Evolutionary conservation across 192 early-diverging fungal genomes (phyloP).

Genomic region (Coemansia sp.): DNA sequence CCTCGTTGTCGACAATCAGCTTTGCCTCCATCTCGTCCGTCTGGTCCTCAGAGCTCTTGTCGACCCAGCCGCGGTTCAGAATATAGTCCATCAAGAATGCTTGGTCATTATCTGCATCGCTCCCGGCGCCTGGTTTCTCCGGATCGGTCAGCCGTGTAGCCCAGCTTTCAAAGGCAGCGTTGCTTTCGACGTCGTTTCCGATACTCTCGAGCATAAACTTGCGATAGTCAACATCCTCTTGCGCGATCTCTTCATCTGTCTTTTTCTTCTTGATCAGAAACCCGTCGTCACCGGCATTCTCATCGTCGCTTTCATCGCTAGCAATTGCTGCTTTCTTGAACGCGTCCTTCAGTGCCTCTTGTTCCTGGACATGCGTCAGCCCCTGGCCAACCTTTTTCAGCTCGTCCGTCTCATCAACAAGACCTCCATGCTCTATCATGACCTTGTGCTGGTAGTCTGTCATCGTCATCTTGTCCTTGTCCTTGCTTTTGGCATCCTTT

Average conservation of each 20-base stretch:
- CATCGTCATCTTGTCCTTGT: constrained; percentile 58
- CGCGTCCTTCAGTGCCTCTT: constrained; percentile 72
- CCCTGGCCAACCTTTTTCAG: constrained; percentile 4
- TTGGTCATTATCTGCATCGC: constrained; percentile 56
- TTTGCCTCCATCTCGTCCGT: constrained; percentile 67
- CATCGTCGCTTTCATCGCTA: constrained; percentile 32
- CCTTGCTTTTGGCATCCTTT: constrained; percentile 21
- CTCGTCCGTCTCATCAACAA: constrained; percentile 49
- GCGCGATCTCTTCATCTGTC: constrained; percentile 70
- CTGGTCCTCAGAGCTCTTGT: constrained; percentile 63
- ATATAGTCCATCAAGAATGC: constrained; percentile 89
- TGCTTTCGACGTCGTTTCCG: constrained; percentile 24
- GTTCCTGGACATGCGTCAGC: constrained; percentile 81
- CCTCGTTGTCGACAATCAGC: constrained; percentile 68
- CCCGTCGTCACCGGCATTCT: constrained; percentile 60
- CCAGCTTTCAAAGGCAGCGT: constrained; percentile 32
- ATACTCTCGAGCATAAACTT: constrained; percentile 85
- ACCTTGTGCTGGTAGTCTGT: constrained; percentile 82
- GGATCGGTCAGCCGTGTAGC: constrained; percentile 9
- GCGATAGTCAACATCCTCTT: constrained; percentile 89
- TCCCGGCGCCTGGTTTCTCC: constrained; percentile 13
- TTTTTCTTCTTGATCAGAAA: constrained; percentile 76
- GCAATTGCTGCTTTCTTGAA: constrained; percentile 70
- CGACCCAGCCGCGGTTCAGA: constrained; percentile 93
- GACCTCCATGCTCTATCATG: constrained; percentile 52